These are phyloP conservation scores for Flagelloscypha sp. DNA, from an alignment of 768 basidiomycete genomes.

Conservation along the genomic window DNA sequence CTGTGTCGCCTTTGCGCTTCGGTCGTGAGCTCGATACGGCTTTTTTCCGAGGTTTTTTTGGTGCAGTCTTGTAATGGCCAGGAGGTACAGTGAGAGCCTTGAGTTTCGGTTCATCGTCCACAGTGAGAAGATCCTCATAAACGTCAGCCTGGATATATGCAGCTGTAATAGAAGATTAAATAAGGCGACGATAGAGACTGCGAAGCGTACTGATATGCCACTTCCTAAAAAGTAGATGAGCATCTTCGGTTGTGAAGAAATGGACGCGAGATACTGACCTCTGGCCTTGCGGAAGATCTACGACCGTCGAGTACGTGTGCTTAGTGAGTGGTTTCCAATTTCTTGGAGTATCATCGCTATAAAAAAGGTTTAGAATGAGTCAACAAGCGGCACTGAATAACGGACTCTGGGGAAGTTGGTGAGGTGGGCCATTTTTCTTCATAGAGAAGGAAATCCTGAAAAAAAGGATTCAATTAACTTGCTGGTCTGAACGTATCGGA, in stretches of 20 bases:
- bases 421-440: constrained; percentile 51
- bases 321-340: constrained; percentile 54
- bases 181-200: constrained; percentile 4
- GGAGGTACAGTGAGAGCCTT: constrained; percentile 45
- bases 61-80: constrained; percentile 59
- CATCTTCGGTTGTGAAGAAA: no score
- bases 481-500: no score
- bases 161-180: constrained; percentile 35
- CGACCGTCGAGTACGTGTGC: constrained; percentile 75
- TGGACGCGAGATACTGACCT: no score
- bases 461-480: no score
- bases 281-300: constrained; percentile 57
- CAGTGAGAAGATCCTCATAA: constrained; percentile 43
- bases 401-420: constrained; percentile 4
- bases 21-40: no score
- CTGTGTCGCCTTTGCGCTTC: no score
- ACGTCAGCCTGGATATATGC: constrained; percentile 70
- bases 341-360: constrained; percentile 7
- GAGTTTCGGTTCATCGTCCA: constrained; percentile 53
- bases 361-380: no score
- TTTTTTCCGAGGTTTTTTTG: no score
- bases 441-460: constrained; percentile 76
- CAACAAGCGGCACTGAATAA: constrained; percentile 8
- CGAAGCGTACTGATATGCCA: constrained; percentile 68
- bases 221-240: no score